phyloP scores from a whole-genome alignment of 768 basidiomycete species.

The Candolleomyces eurysporus region DNA sequence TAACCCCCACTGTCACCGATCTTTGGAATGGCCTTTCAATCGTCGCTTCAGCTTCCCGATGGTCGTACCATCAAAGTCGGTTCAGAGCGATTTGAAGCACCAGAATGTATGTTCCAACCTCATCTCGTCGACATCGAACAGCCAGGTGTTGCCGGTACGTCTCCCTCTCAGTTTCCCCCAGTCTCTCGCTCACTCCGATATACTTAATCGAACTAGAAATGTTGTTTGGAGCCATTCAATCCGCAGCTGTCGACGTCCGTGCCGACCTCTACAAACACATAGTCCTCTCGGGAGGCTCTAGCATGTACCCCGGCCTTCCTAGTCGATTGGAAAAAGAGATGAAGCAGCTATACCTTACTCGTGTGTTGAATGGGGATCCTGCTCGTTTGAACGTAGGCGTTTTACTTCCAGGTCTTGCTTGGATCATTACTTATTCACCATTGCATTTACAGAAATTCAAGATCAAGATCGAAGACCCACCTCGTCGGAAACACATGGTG shows the following conservation, averaged over 20 bases:
- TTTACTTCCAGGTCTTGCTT: constrained; percentile 15
- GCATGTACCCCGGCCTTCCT: constrained; percentile 98
- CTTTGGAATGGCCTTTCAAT: constrained; percentile 8
- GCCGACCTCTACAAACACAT: constrained; percentile 96
- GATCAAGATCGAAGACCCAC: constrained; percentile 97
- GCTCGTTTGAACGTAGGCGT: constrained; percentile 75
- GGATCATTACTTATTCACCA: background rate
- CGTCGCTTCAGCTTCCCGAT: constrained; percentile 71
- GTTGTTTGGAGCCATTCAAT: constrained; percentile 94
- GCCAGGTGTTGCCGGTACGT: constrained; percentile 87
- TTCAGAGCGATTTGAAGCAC: constrained; percentile 97
- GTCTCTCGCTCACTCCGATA: no score
- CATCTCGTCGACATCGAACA: constrained; percentile 97
- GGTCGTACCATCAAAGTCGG: constrained; percentile 97
- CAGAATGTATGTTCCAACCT: constrained; percentile 99
- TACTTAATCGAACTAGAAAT: constrained; percentile 56
- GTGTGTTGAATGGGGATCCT: constrained; percentile 83
- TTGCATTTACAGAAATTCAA: constrained; percentile 89
- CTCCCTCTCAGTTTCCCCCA: background rate
- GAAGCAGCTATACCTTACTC: constrained; percentile 96
- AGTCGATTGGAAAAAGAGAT: constrained; percentile 98
- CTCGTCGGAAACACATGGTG: constrained; percentile 98
- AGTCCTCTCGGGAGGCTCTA: constrained; percentile 95
- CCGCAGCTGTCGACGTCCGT: constrained; percentile 86
- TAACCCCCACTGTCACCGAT: background rate